Evolutionary conservation across 805 yeast species (phyloP), one percentile per base, ranked within the genome.

Genomic region (Yueomyces sp.): DNA sequence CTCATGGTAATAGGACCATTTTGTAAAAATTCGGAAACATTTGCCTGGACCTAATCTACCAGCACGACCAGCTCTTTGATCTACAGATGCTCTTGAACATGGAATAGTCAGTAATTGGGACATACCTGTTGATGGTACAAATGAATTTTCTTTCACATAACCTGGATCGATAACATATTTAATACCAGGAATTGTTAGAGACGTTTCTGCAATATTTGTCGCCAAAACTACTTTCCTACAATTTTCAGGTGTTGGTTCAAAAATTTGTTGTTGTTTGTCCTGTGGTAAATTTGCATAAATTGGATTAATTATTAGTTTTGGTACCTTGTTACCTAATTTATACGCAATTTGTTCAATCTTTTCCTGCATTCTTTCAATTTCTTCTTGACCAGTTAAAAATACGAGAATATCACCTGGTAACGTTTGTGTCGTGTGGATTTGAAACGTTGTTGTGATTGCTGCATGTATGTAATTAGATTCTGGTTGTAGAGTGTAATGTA

Each of bases 41-140:
- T 85, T 85, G 19, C 98, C 98, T 0, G 97, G 96, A 1, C 95
- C 88, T 5, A 94, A 87, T 68, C 98, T 80, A 38, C 98, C 98
- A 4, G 97, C 98, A 68, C 98, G 77, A 58, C 98, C 98, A 1
- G 96, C 88, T 55, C 98, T 71, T 64, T 92, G 98, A 54, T 86
- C 88, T 0, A 96, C 96, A 38, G 95, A 87, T 0, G 98, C 98
- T 55, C 80, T 79, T 0, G 97, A 88, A 49, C 94, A 86, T 0
- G 96, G 94, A 12, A 81, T 76, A 4, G 92, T 87, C 40, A 81
- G 76, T 47, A 92, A 69, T 33, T 88, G 80, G 47, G 87, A 94
- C 78, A 90, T 88, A 12, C 96, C 88, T 5, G 86, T 79, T 27
- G 81, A 64, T 1, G 96, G 86, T 54, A 88, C 87, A 63, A 76